Base-by-base conservation (phyloP, 139 green algal species). In the Chlamydomonas sp. region DNA sequence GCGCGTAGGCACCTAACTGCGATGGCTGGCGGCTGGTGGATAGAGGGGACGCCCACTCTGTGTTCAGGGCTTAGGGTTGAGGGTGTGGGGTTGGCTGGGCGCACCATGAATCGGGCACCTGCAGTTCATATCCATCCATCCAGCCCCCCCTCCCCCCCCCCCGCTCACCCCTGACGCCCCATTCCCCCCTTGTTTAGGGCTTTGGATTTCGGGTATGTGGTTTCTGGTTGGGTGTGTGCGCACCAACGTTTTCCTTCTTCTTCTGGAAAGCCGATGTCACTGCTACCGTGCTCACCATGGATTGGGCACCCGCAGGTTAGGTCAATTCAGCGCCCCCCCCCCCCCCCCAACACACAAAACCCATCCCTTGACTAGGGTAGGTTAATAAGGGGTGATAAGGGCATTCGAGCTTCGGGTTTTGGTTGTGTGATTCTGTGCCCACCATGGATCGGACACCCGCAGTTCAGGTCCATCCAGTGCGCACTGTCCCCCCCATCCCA, bases 91-190 rank as follows among this genome's bases (percentile, higher is more conserved):
- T 35, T 35, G 10, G n/a, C 10, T 60, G 5, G 31, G 31, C 10
- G 31, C 10, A 26, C 8, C 4, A 60, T 5, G 31, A 13, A 54
- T 69, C 22, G 62, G 34, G 5, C 90, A 95, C 39, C 89, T 87
- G 66, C 80, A 89, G 78, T 96, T 96, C 33, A 96, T 79, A 71
- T 96, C 90, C 2, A 96, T 8, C 39, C 78, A 95, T 13, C 73
- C 49, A 0, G 87, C 89, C 0, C 88, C 73, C 75, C 43, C 74
- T 65, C 28, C 36, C 68, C 29, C 85, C 88, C 38, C 89, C n/a
- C n/a, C n/a, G n/a, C 57, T 38, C 72, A 28, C 0, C 4, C 31
- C 29, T 26, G 5, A 35, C 29, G n/a, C 49, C 31, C 49, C 10
- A 60, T 26, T 29, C n/a, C 29, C 8, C 29, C n/a, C 49, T 13